Evolutionary conservation across 441 rosid genomes (phyloP).

Genomic region (Populus hybrid): DNA sequence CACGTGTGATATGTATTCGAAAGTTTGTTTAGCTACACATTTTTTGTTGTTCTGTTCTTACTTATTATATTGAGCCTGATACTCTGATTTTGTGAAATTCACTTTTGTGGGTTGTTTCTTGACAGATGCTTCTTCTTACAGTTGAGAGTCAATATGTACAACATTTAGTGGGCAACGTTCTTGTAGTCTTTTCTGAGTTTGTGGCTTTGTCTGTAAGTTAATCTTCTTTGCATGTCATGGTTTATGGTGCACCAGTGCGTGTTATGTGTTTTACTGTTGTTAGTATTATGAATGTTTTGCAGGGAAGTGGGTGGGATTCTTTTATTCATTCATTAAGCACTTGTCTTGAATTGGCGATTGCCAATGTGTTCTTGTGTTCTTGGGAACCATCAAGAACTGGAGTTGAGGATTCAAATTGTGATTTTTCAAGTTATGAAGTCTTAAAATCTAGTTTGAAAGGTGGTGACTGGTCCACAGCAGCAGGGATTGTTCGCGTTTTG

Average conservation of each 20-base stretch:
- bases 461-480: constrained; percentile 57
- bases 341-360: constrained; percentile 40
- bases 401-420: constrained; percentile 18
- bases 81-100: background rate
- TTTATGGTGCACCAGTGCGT: background rate
- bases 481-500: constrained; percentile 47
- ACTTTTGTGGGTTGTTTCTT: background rate
- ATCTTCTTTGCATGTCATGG: background rate
- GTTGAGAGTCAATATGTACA: constrained; percentile 47
- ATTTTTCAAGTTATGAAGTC: constrained; percentile 25
- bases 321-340: constrained; percentile 45
- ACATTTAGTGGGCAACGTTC: constrained; percentile 63
- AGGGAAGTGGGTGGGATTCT: constrained; percentile 51
- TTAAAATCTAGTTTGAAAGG: constrained; percentile 44
- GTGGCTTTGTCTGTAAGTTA: constrained; percentile 52
- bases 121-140: constrained; percentile 48
- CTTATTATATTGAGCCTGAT: background rate
- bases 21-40: background rate
- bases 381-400: constrained; percentile 21
- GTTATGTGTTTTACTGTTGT: constrained; percentile 3
- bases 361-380: constrained; percentile 26
- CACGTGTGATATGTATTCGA: background rate
- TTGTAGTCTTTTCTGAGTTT: constrained; percentile 47
- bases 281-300: constrained; percentile 12
- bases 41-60: background rate